Conservation (phyloP, 139 green algal species). For the Chlamydomonas applanata region DNA sequence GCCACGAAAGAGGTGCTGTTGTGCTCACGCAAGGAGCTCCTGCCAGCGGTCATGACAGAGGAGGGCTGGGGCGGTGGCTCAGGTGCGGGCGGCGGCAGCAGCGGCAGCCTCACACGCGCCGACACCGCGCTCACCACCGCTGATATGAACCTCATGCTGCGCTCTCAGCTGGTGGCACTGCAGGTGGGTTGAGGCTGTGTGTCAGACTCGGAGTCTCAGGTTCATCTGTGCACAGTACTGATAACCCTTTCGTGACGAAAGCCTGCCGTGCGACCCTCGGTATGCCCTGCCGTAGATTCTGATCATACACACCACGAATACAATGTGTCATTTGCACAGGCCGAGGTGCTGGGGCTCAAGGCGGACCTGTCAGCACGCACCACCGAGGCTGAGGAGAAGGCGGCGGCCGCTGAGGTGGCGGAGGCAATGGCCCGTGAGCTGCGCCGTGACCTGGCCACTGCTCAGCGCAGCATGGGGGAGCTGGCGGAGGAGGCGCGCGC, state of each 20-base stretch:
- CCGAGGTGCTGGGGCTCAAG: constrained; percentile 6
- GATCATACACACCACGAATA: no score
- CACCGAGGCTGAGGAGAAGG: constrained; percentile 6
- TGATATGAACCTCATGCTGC: constrained; percentile 22
- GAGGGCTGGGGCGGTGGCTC: constrained; percentile 35
- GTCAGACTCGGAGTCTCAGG: no score
- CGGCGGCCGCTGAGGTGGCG: neutral
- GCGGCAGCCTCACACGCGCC: constrained; percentile 5
- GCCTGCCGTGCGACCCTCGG: no score
- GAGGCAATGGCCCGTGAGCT: constrained; percentile 7
- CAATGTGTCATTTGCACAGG: no score
- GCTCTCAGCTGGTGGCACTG: constrained; percentile 18
- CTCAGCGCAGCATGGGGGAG: neutral
- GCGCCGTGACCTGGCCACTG: constrained; percentile 7
- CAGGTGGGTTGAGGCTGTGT: neutral
- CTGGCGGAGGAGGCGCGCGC: constrained; percentile 19
- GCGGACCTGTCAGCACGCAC: neutral
- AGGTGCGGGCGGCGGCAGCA: neutral
- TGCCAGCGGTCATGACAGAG: constrained; percentile 42
- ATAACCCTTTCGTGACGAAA: no score
- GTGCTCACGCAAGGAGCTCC: constrained; percentile 24
- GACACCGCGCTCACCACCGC: constrained; percentile 9
- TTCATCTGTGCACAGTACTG: no score
- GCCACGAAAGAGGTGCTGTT: constrained; percentile 26
- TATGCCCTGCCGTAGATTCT: no score